Base-by-base conservation (phyloP, 495 filamentous ascomycete genomes). In the Chaetomidium leptoderma region DNA sequence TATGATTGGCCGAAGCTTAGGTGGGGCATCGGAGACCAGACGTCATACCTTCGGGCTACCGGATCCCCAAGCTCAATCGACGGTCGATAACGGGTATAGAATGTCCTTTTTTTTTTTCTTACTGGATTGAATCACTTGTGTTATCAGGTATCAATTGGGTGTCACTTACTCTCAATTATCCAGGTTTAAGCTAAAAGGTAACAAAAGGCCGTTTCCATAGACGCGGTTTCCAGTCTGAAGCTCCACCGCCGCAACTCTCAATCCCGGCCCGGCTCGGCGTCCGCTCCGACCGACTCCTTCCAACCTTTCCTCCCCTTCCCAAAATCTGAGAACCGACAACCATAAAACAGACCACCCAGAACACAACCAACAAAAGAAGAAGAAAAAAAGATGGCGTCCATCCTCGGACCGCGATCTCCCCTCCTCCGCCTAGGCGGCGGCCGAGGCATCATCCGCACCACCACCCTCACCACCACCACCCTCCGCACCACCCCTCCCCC, bases 11-110 rank as follows among this genome's bases (percentile, higher is more conserved):
- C 47, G 26, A 58, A 58, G 55, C 55, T 58, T 27, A 13, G 10
- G 47, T 51, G 44, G 52, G 10, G 32, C 42, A 19, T 6, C 30
- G 0, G 5, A n/a, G 21, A 58, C 45, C 37, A 42, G 55, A 58
- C 55, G 55, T 58, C 55, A 58, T 58, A 11, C 11, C 13, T 14
- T 52, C 55, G 55, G 47, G 24, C 55, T 6, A 57, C 46, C 55
- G 55, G 55, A 57, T 10, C 33, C 42, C 8, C 24, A 9, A 29
- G 14, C 32, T 13, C 10, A 37, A 26, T 40, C 49, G 13, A 39
- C 32, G 13, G 32, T 29, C 14, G 44, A n/a, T 21, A 13, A 27
- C 29, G 14, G 23, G 17, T 29, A n/a, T n/a, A n/a, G n/a, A n/a
- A n/a, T n/a, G n/a, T n/a, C n/a, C n/a, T n/a, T n/a, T n/a, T n/a